These are phyloP conservation scores for Basipetospora chlamydospora DNA, from an alignment of 2,329 filamentous ascomycete species.

Conservation along the genomic window DNA sequence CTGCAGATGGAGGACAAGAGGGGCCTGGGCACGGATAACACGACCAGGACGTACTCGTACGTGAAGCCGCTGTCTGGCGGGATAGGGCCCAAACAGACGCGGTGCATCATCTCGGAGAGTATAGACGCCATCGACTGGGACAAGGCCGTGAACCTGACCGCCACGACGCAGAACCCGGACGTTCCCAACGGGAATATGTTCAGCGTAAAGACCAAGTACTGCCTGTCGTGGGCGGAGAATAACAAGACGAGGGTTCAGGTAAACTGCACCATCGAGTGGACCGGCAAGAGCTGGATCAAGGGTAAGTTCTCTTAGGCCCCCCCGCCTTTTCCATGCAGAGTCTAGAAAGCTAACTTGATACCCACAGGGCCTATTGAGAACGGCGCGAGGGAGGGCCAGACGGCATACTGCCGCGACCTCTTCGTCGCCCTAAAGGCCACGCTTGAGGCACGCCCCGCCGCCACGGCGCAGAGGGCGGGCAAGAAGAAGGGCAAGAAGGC, in stretches of 20 bases:
- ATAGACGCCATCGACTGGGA: conserved; percentile 80
- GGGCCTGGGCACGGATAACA: conserved; percentile 61
- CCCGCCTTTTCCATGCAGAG: not conserved
- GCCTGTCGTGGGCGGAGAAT: conserved; percentile 78
- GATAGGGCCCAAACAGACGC: conserved; percentile 87
- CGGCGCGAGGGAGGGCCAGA: conserved; percentile 81
- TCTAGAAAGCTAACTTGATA: conserved; percentile 16
- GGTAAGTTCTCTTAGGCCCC: conserved; percentile 36
- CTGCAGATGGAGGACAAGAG: conserved; percentile 75
- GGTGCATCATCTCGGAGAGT: conserved; percentile 76
- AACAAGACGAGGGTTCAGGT: conserved; percentile 76
- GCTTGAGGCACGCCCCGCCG: conserved; percentile 49
- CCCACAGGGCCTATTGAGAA: conserved; percentile 79
- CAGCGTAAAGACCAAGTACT: conserved; percentile 83
- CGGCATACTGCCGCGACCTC: conserved; percentile 67
- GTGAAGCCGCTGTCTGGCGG: conserved; percentile 77
- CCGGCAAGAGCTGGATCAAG: conserved; percentile 95
- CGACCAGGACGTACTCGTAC: conserved; percentile 63
- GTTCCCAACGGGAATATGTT: conserved; percentile 92
- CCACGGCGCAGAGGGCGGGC: conserved; percentile 32
- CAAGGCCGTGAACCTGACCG: conserved; percentile 68
- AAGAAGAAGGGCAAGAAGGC: conserved; percentile 46
- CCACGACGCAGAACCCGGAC: conserved; percentile 80
- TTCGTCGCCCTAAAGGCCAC: conserved; percentile 59
- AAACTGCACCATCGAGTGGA: conserved; percentile 89